phyloP scores from a whole-genome alignment of 202 grass and related monocot species.

The Hordeum pubiflorum region DNA sequence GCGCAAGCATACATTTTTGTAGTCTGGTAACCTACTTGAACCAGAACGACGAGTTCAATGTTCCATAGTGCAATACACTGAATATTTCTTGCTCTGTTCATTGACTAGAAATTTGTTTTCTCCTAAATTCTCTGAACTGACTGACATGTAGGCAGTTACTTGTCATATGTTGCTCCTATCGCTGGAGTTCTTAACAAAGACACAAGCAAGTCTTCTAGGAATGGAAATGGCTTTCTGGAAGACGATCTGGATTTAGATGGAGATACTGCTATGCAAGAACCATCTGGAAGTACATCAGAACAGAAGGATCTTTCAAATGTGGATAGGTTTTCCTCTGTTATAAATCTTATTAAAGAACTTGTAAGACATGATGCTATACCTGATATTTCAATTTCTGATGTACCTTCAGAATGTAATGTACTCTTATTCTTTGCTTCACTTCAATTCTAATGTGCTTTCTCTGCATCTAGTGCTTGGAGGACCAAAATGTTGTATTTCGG shows the following conservation, averaged over 20 bases:
- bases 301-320: constrained; percentile 34
- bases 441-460: constrained; percentile 20
- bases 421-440: neutral
- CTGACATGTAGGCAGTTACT: constrained; percentile 55
- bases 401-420: neutral
- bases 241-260: constrained; percentile 30
- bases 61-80: neutral
- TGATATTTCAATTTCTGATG: constrained; percentile 23
- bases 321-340: constrained; percentile 47
- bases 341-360: constrained; percentile 55
- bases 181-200: constrained; percentile 38
- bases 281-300: constrained; percentile 41
- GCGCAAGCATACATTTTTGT: neutral
- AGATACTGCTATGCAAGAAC: constrained; percentile 30
- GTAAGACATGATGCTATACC: constrained; percentile 38
- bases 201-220: constrained; percentile 30
- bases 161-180: constrained; percentile 53
- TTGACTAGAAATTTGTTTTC: constrained; percentile 8
- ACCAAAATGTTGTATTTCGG: constrained; percentile 45
- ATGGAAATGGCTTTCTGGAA: constrained; percentile 82
- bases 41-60: neutral
- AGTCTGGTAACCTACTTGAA: neutral
- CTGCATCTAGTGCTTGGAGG: constrained; percentile 55
- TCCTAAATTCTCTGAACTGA: constrained; percentile 17
- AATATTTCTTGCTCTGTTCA: constrained; percentile 1